Evolutionary conservation across 331 rosid species (phyloP).

Genomic region (Rosa hybrid): DNA sequence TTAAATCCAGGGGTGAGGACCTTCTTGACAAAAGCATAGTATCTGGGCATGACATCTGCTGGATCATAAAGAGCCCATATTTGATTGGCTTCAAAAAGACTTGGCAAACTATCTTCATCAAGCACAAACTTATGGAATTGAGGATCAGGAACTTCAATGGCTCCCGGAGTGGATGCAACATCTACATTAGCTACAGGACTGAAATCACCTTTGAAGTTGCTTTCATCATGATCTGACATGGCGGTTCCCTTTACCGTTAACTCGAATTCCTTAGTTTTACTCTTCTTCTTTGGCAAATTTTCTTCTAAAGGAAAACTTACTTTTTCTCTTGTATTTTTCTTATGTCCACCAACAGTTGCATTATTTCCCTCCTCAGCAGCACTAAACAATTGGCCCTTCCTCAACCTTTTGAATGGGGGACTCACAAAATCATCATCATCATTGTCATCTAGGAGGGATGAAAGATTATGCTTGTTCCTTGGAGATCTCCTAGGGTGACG

Average conservation of each 20-base stretch:
- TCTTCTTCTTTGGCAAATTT: constrained; percentile 9
- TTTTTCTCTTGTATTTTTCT: constrained; percentile 23
- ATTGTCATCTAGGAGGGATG: constrained; percentile 34
- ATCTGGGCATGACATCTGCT: constrained; percentile 54
- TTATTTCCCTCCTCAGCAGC: constrained; percentile 29
- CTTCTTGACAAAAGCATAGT: constrained; percentile 47
- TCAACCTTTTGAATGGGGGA: constrained; percentile 40
- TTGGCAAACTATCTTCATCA: constrained; percentile 31
- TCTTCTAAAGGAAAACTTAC: constrained; percentile 8
- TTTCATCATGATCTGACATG: constrained; percentile 17
- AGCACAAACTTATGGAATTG: constrained; percentile 39
- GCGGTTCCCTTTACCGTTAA: constrained; percentile 20
- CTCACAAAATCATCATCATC: constrained; percentile 37
- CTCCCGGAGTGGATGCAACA: not conserved
- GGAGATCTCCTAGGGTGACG: constrained; percentile 39
- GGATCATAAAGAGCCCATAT: constrained; percentile 51
- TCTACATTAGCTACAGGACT: constrained; percentile 12
- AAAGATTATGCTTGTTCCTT: constrained; percentile 48
- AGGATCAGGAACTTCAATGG: constrained; percentile 33
- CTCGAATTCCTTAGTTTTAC: constrained; percentile 21
- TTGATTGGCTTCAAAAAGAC: constrained; percentile 38
- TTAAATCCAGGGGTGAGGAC: constrained; percentile 40
- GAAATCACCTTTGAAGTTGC: constrained; percentile 6
- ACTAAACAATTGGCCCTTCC: constrained; percentile 28
- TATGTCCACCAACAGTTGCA: constrained; percentile 34